phyloP scores from a whole-genome alignment of 2,329 filamentous ascomycete genomes.

The Xylaria sp. region DNA sequence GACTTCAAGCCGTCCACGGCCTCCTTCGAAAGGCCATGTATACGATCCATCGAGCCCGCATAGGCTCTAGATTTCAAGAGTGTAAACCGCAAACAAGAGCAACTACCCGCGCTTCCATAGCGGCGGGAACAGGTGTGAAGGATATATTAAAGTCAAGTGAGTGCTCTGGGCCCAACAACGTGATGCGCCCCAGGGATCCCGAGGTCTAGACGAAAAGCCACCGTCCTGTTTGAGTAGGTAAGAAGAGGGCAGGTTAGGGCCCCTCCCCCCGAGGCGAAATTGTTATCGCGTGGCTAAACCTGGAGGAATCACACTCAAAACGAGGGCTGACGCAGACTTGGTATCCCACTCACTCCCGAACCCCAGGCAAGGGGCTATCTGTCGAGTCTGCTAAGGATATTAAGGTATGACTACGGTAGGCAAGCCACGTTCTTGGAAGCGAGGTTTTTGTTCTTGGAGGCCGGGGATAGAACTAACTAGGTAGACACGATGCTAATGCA shows the following conservation, averaged over 20 bases:
- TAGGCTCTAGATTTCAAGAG: constrained; percentile 12
- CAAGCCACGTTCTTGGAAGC: constrained; percentile 32
- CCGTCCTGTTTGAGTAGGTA: constrained; percentile 24
- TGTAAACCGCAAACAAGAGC: constrained; percentile 9
- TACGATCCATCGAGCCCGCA: constrained; percentile 20
- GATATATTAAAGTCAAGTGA: constrained; percentile 24
- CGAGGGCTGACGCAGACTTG: constrained; percentile 17
- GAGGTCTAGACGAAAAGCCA: constrained; percentile 23
- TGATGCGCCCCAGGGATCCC: constrained; percentile 15
- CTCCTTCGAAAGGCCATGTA: constrained; percentile 20
- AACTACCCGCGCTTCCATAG: constrained; percentile 18
- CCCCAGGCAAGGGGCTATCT: constrained; percentile 2
- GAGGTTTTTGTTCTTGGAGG: background rate
- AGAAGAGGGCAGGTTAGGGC: background rate
- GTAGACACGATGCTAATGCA: background rate
- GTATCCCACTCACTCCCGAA: constrained; percentile 11
- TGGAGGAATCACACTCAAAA: constrained; percentile 24
- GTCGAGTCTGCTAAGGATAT: background rate
- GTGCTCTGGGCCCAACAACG: background rate
- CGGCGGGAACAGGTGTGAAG: background rate
- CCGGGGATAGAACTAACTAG: background rate
- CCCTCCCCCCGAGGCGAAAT: background rate
- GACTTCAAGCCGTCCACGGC: constrained; percentile 33
- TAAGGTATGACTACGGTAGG: constrained; percentile 21
- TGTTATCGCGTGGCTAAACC: constrained; percentile 15